phyloP scores from a whole-genome alignment of 2,329 filamentous ascomycete species.

The Sordariomycetes sp. region DNA sequence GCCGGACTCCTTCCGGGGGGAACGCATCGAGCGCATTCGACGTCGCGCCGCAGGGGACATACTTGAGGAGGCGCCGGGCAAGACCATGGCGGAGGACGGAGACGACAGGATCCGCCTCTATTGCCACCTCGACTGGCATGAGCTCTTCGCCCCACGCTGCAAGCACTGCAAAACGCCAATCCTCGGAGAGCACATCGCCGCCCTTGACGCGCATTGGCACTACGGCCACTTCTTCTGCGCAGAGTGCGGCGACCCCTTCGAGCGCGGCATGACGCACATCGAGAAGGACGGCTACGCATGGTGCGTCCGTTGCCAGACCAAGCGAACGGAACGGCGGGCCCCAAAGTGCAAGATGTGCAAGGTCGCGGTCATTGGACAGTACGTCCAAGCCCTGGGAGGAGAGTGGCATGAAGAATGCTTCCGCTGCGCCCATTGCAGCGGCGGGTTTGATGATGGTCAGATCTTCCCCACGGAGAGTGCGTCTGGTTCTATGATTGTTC shows the following conservation, averaged over 20 bases:
- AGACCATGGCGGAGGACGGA: conserved; percentile 59
- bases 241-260: conserved; percentile 95
- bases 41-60: conserved; percentile 47
- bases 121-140: conserved; percentile 98
- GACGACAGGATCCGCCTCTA: conserved; percentile 75
- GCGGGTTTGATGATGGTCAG: conserved; percentile 53
- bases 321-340: conserved; percentile 76
- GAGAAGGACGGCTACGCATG: conserved; percentile 97
- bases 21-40: conserved; percentile 63
- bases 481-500: conserved; percentile 36
- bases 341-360: conserved; percentile 83
- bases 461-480: conserved; percentile 48
- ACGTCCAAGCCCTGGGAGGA: conserved; percentile 76
- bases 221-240: conserved; percentile 98
- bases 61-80: conserved; percentile 50
- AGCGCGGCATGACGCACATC: conserved; percentile 57
- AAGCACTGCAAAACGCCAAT: conserved; percentile 96
- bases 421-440: conserved; percentile 56
- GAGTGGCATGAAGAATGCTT: conserved; percentile 96
- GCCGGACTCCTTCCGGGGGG: conserved; percentile 59
- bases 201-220: conserved; percentile 93
- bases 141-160: conserved; percentile 84
- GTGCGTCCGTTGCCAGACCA: conserved; percentile 89
- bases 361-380: conserved; percentile 76
- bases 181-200: conserved; percentile 86